Evolutionary conservation across 176 grass and related monocot genomes (phyloP).

Genomic region (Carex pumila): DNA sequence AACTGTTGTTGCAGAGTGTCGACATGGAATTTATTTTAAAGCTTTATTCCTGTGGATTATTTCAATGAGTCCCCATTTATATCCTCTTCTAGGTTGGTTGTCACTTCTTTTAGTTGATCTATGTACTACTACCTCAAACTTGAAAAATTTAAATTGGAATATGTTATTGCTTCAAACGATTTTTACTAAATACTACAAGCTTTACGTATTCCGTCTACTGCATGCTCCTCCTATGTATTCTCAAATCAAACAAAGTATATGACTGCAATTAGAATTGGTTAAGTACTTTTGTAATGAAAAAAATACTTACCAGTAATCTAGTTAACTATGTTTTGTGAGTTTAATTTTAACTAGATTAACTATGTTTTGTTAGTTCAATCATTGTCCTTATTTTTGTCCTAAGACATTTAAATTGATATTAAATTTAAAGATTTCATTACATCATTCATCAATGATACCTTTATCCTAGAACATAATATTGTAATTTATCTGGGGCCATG

Average conservation of each 20-base stretch:
- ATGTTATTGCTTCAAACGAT: neutral
- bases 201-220: neutral
- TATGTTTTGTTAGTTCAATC: neutral
- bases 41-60: neutral
- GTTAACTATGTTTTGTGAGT: too few relatives aligned
- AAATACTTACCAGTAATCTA: neutral
- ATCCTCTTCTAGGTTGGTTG: neutral
- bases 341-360: too few relatives aligned
- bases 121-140: neutral
- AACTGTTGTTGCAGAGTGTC: neutral
- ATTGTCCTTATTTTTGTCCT: neutral
- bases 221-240: neutral
- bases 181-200: neutral
- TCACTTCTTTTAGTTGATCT: neutral
- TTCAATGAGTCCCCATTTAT: neutral
- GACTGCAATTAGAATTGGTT: neutral
- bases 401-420: neutral
- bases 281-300: neutral
- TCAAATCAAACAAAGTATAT: neutral
- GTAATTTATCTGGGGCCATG: neutral
- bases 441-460: neutral
- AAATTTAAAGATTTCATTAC: neutral
- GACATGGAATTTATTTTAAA: conserved; percentile 9
- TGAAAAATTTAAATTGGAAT: neutral
- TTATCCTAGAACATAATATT: neutral